Evolutionary conservation across 306 rosid genomes (phyloP), one percentile per base, ranked within the genome.

Genomic region (Geum urbanum): DNA sequence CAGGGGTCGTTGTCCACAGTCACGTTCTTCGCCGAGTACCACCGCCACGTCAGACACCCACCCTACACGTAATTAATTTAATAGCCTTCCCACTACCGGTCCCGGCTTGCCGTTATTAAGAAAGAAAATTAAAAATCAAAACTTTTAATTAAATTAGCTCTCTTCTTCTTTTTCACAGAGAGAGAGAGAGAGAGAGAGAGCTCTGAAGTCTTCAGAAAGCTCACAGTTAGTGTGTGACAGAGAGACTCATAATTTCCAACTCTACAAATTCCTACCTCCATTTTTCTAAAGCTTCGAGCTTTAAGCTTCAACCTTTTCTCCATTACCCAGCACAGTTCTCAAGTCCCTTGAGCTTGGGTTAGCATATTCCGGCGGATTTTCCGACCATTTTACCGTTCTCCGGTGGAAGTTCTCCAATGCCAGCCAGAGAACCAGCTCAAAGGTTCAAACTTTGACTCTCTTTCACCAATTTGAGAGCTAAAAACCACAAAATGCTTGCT

Each of bases 401-500:
- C 74, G 72, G 77, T 19, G 22, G 18, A 41, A 27, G 58, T 48
- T 43, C 8, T 22, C 24, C 5, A 50, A 16, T 27, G 57, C 45
- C 32, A 14, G 48, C 43, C 37, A 77, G 64, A 78, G 78, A 69
- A 63, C 69, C 70, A 44, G 64, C 63, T 41, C 45, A 46, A 40
- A 52, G 69, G 54, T 58, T 75, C 76, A 66, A 1, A 15, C 19
- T 8, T 50, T 40, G 49, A 51, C 49, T 59, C 4, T 19, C 61
- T 70, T 15, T 59, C 74, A 13, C 48, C 15, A 39, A 66, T 51
- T 53, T 27, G 32, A 27, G 56, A 75, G 19, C 78, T 74, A 19
- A 35, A 32, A 22, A 70, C 77, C 73, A 61, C 46, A 15, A 45
- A 15, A 53, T 18, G 48, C 65, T 72, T 12, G 7, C 75, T 67